These are phyloP conservation scores for Calcarisporium arbuscula DNA, from an alignment of 2,329 filamentous ascomycete species.

Conservation along the genomic window DNA sequence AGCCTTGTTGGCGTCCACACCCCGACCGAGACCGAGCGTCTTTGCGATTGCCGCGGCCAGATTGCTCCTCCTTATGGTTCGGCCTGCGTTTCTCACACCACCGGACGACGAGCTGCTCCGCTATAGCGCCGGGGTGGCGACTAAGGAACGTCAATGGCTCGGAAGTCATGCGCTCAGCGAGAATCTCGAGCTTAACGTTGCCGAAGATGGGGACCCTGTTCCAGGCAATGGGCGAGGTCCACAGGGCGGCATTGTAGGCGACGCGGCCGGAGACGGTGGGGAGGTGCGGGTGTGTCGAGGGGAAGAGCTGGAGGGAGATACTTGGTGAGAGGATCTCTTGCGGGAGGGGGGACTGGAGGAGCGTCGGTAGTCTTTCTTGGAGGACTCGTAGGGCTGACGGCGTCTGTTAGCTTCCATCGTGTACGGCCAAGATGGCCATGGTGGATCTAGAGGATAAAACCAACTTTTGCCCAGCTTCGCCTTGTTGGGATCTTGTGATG, in stretches of 20 bases:
- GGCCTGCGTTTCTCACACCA: conserved; percentile 58
- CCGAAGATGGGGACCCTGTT: conserved; percentile 85
- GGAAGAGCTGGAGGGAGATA: conserved; percentile 65
- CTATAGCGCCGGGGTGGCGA: conserved; percentile 44
- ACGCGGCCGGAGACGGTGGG: conserved; percentile 88
- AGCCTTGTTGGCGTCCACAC: conserved; percentile 57
- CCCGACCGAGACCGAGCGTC: conserved; percentile 30
- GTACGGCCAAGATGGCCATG: neutral
- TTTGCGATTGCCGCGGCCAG: conserved; percentile 35
- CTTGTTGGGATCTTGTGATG: conserved; percentile 53
- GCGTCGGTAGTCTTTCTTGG: conserved; percentile 59
- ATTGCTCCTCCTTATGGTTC: conserved; percentile 10
- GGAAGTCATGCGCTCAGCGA: conserved; percentile 81
- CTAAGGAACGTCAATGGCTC: conserved; percentile 43
- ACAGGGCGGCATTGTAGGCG: conserved; percentile 86
- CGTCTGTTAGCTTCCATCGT: conserved; percentile 3
- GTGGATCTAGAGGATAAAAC: conserved; percentile 16
- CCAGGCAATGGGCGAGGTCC: conserved; percentile 96
- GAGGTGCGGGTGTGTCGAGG: conserved; percentile 76
- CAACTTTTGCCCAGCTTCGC: conserved; percentile 58
- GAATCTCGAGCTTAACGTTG: conserved; percentile 79
- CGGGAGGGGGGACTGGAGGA: conserved; percentile 61
- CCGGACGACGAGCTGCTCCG: conserved; percentile 82
- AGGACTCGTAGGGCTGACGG: conserved; percentile 54
- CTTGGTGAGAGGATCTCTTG: conserved; percentile 71